A percentile compares a stretch with the other conserved stretches of the same genome.
Evolutionary conservation across 164 flowering plant species (phyloP).

Genomic region (Macadamia integrifolia): DNA sequence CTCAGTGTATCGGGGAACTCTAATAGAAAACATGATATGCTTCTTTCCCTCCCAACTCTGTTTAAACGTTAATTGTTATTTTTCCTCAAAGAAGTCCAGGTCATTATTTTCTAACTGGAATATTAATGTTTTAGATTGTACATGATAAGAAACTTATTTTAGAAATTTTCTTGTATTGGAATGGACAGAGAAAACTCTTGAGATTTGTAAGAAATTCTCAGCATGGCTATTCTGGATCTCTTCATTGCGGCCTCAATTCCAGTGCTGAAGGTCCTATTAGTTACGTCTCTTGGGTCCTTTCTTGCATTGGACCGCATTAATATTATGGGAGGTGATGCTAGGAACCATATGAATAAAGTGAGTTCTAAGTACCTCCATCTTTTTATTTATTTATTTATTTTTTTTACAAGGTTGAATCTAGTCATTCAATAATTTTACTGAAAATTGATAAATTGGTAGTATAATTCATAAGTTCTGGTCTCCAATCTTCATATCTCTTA

Average conservation of each 20-base stretch:
- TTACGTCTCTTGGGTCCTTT: slow-evolving; percentile 46
- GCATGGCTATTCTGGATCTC: slow-evolving; percentile 40
- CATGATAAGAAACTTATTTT: no score
- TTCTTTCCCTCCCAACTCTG: background rate
- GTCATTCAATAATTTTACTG: no score
- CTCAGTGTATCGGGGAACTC: background rate
- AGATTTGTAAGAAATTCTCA: background rate
- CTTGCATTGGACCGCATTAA: slow-evolving; percentile 35
- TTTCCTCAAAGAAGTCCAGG: no score
- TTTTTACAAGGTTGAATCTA: no score
- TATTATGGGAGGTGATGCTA: slow-evolving; percentile 41
- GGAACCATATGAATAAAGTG: slow-evolving; percentile 46
- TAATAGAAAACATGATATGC: background rate
- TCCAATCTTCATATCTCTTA: no score
- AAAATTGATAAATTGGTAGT: no score
- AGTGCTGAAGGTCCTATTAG: slow-evolving; percentile 42
- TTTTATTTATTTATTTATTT: background rate
- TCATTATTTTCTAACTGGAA: no score
- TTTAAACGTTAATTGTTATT: no score
- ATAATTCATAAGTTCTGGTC: no score
- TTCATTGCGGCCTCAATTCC: slow-evolving; percentile 37
- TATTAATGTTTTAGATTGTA: no score
- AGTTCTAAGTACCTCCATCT: slow-evolving; percentile 8
- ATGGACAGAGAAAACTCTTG: background rate
- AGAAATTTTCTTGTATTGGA: no score